A percentile compares a stretch with the other conserved stretches of the same genome.
These are phyloP conservation scores for Brassica carinata DNA, from an alignment of 345 rosid species.

Conservation along the genomic window DNA sequence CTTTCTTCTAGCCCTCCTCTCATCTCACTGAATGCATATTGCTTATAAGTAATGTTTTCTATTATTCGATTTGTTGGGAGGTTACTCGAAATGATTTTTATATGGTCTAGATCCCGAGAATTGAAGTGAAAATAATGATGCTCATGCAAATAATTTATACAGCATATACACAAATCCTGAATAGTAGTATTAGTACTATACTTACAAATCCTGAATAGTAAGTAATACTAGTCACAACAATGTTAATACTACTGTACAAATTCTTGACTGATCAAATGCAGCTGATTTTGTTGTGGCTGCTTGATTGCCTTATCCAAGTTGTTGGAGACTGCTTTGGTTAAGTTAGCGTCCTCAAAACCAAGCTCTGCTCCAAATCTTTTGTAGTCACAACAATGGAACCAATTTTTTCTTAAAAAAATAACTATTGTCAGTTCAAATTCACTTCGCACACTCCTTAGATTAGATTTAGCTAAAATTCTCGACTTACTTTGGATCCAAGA, in stretches of 20 bases:
- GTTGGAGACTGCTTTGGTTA: constrained; percentile 72
- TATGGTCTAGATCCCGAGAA: background rate
- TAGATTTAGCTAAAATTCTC: background rate
- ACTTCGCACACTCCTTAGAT: background rate
- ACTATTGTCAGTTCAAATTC: background rate
- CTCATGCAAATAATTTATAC: constrained; percentile 1
- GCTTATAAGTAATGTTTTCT: background rate
- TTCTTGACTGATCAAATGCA: constrained; percentile 53
- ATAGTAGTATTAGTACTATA: background rate
- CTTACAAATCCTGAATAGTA: constrained; percentile 25
- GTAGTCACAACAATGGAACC: constrained; percentile 16
- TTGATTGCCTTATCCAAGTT: constrained; percentile 75
- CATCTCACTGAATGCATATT: background rate
- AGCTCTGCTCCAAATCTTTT: constrained; percentile 75
- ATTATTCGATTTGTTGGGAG: background rate
- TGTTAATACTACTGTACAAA: constrained; percentile 35
- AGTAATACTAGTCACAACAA: constrained; percentile 30
- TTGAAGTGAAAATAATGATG: constrained; percentile 19
- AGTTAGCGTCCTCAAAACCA: constrained; percentile 78
- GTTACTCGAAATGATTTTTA: no score
- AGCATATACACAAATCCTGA: constrained; percentile 15
- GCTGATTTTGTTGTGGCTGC: constrained; percentile 51
- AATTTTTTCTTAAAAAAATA: background rate
- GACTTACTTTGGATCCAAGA: constrained; percentile 88
- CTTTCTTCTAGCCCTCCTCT: background rate